A percentile compares a stretch with the other conserved stretches of the same genome.
phyloP scores from a whole-genome alignment of 73 alveolate genomes.

The Symbiodinium natans region DNA sequence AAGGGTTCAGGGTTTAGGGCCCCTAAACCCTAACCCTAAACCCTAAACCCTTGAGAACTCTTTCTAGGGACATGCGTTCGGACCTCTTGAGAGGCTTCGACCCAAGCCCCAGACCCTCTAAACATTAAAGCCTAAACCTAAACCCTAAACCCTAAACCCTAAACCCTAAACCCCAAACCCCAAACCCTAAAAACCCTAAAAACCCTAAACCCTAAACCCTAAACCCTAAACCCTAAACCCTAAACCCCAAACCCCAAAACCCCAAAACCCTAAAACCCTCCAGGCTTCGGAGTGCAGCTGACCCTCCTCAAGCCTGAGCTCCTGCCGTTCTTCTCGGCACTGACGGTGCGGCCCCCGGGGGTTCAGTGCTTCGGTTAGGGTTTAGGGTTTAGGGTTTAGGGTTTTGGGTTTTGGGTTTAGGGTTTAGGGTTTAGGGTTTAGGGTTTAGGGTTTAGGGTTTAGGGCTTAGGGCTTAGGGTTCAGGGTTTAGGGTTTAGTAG shows the following conservation, averaged over 20 bases:
- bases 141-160: too few relatives aligned
- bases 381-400: background rate
- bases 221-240: constrained; percentile 6
- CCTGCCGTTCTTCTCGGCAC: background rate
- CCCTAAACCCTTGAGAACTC: too few relatives aligned
- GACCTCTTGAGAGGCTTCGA: too few relatives aligned
- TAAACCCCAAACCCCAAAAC: background rate
- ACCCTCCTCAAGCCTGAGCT: background rate
- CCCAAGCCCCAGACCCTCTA: too few relatives aligned
- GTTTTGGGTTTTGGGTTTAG: background rate
- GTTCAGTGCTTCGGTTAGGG: background rate
- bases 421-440: background rate
- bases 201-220: too few relatives aligned
- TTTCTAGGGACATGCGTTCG: too few relatives aligned
- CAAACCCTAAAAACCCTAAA: too few relatives aligned
- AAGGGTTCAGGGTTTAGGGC: too few relatives aligned
- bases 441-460: too few relatives aligned
- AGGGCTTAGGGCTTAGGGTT: background rate
- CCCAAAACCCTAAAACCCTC: background rate
- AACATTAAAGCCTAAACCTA: background rate
- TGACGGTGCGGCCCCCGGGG: background rate
- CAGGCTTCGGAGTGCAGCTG: background rate
- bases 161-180: too few relatives aligned
- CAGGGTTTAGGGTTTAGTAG: background rate
- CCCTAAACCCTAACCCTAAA: too few relatives aligned